Percentiles rank a stretch among this genome's conserved stretches.
phyloP scores from a whole-genome alignment of 805 yeast genomes.

The Candida orba region DNA sequence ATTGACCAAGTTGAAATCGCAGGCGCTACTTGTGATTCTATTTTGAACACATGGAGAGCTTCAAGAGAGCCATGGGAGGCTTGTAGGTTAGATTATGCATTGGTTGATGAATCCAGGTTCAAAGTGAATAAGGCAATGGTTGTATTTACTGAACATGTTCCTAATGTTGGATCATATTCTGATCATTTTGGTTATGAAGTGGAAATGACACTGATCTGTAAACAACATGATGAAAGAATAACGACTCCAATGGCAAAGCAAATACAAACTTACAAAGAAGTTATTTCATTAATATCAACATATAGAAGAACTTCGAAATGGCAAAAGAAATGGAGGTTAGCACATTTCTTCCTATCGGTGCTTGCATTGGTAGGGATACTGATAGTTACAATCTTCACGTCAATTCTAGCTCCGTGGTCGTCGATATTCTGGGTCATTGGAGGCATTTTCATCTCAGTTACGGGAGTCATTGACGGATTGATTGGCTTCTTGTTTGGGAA shows the following conservation, averaged over 20 bases:
- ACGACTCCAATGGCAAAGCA: background rate
- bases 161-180: constrained; percentile 68
- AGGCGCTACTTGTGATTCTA: constrained; percentile 88
- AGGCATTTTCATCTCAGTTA: constrained; percentile 46
- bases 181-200: constrained; percentile 86
- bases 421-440: constrained; percentile 58
- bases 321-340: constrained; percentile 59
- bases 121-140: constrained; percentile 59
- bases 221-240: background rate
- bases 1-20: constrained; percentile 59
- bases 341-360: constrained; percentile 56
- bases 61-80: constrained; percentile 33
- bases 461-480: constrained; percentile 70
- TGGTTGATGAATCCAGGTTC: constrained; percentile 54
- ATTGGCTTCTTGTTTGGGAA: constrained; percentile 77
- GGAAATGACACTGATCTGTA: constrained; percentile 24
- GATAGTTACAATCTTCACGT: constrained; percentile 53
- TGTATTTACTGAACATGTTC: constrained; percentile 62
- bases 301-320: constrained; percentile 47
- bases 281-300: constrained; percentile 14
- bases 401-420: constrained; percentile 49
- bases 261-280: constrained; percentile 1
- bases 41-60: constrained; percentile 78
- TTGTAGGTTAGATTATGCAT: constrained; percentile 83
- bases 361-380: constrained; percentile 43